Conservation (phyloP, 352 stramenopile species). For the Pythium plurisporium region DNA sequence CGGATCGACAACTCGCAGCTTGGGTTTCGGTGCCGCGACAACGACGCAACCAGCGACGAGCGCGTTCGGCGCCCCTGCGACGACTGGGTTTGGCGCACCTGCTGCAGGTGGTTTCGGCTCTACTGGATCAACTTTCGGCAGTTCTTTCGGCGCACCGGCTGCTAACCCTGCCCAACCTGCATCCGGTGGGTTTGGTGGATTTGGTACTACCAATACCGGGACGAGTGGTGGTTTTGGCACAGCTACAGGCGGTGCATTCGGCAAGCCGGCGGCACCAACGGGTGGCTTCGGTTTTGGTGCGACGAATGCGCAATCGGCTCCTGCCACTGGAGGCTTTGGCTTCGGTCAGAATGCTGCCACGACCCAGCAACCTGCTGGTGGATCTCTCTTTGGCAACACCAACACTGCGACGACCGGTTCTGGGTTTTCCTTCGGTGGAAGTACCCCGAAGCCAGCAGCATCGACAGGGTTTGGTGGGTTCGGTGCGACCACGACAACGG, state of each 20-base stretch:
- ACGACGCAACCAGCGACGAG: conserved; percentile 8
- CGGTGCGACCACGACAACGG: conserved; percentile 3
- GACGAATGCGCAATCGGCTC: conserved; percentile 22
- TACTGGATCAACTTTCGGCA: conserved; percentile 30
- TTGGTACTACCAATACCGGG: not conserved
- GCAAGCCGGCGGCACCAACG: not conserved
- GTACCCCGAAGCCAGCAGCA: conserved; percentile 10
- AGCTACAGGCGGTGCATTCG: not conserved
- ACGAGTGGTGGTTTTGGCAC: conserved; percentile 15
- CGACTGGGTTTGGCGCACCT: conserved; percentile 42
- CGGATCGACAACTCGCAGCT: conserved; percentile 19
- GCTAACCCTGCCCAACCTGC: not conserved
- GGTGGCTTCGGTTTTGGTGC: conserved; percentile 18
- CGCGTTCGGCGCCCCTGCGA: conserved; percentile 15
- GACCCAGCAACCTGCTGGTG: conserved; percentile 23
- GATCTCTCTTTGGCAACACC: conserved; percentile 42
- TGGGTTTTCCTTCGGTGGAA: conserved; percentile 13
- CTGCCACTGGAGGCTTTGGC: conserved; percentile 34
- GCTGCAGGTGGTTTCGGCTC: not conserved
- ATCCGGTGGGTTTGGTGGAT: not conserved
- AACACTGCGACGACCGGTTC: conserved; percentile 22
- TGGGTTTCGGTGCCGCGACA: conserved; percentile 9
- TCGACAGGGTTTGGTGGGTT: conserved; percentile 25
- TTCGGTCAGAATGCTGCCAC: conserved; percentile 27
- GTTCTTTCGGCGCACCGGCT: not conserved